These are phyloP conservation scores for Pichia membranifaciens DNA, from an alignment of 805 yeast genomes.

Conservation along the genomic window DNA sequence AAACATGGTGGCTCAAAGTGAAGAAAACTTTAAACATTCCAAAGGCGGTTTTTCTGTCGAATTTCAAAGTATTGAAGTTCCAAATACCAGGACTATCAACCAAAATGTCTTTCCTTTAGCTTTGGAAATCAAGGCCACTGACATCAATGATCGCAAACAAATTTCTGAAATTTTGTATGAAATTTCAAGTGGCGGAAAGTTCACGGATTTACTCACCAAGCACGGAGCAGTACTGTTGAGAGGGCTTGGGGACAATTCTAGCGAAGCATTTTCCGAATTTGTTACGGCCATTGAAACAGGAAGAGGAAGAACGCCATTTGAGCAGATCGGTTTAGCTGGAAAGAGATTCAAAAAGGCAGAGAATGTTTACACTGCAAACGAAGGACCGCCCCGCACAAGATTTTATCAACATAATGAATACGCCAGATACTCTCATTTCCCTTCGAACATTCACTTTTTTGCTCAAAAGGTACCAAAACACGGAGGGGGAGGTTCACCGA, in stretches of 20 bases:
- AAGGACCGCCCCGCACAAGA: conserved; percentile 1
- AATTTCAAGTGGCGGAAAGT: not conserved
- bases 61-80: not conserved
- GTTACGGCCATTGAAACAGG: conserved; percentile 1
- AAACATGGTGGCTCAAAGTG: not conserved
- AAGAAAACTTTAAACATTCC: not conserved
- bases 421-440: conserved; percentile 5
- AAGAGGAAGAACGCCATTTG: conserved; percentile 5
- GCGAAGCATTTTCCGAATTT: not conserved
- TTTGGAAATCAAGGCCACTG: not conserved
- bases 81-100: not conserved
- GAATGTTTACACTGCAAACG: conserved; percentile 4
- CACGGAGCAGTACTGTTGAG: conserved; percentile 4
- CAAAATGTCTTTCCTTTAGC: not conserved
- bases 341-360: conserved; percentile 1
- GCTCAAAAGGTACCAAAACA: not conserved
- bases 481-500: conserved; percentile 6
- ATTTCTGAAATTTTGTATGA: not conserved
- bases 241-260: not conserved
- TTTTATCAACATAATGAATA: conserved; percentile 7
- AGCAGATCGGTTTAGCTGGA: conserved; percentile 5
- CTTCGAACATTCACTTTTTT: conserved; percentile 4
- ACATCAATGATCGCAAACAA: not conserved
- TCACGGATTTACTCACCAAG: not conserved
- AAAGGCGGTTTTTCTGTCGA: not conserved